phyloP scores from a whole-genome alignment of 805 yeast genomes.

The Monosporozyma siamensis region DNA sequence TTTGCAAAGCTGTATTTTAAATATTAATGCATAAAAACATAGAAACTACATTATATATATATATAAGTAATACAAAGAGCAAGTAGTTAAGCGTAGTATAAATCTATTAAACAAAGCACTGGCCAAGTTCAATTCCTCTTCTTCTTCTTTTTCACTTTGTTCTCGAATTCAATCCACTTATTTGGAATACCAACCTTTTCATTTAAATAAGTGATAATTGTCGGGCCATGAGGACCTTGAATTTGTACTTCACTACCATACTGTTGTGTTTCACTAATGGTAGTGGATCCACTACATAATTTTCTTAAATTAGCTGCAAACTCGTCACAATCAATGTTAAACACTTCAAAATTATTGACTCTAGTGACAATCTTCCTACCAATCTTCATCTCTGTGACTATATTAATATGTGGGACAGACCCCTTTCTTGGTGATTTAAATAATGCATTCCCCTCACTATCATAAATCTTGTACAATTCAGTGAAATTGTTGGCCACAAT shows the following conservation, averaged over 20 bases:
- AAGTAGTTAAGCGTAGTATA: too few species aligned
- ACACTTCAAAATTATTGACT: slow-evolving; percentile 59
- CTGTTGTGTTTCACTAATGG: slow-evolving; percentile 48
- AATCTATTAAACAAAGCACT: too few species aligned
- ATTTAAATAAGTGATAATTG: slow-evolving; percentile 48
- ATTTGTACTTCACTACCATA: slow-evolving; percentile 54
- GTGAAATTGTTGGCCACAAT: slow-evolving; percentile 39
- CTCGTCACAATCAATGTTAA: slow-evolving; percentile 51
- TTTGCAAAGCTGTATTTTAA: too few species aligned
- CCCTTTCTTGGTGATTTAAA: slow-evolving; percentile 50
- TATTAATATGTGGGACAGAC: slow-evolving; percentile 50
- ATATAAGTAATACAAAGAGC: too few species aligned
- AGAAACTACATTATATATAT: too few species aligned
- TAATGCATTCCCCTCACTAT: slow-evolving; percentile 32
- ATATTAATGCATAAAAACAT: too few species aligned
- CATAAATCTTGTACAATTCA: slow-evolving; percentile 41
- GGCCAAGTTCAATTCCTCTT: slow-evolving; percentile 30
- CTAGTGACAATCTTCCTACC: slow-evolving; percentile 77
- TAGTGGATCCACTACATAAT: slow-evolving; percentile 83
- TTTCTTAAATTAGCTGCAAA: slow-evolving; percentile 62
- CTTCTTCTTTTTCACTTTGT: slow-evolving; percentile 49
- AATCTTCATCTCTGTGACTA: slow-evolving; percentile 64
- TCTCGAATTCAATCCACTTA: slow-evolving; percentile 55
- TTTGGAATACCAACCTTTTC: slow-evolving; percentile 51
- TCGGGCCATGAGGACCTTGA: slow-evolving; percentile 79